Evolutionary conservation across 2,329 filamentous ascomycete species (phyloP).

Genomic region (Dothidotthia symphoricarpi): DNA sequence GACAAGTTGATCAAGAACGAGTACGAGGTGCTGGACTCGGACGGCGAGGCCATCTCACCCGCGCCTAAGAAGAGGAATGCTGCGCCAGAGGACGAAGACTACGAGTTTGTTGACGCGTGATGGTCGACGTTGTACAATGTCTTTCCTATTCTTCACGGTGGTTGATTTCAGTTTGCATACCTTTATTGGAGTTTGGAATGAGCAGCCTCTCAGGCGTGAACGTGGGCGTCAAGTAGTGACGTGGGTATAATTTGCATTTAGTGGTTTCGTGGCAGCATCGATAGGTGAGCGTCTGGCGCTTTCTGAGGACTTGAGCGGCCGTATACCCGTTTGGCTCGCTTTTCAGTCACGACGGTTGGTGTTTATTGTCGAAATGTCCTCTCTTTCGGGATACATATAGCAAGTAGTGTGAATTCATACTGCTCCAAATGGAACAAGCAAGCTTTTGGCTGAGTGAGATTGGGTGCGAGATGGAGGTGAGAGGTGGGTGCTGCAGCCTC

Average conservation of each 20-base stretch:
- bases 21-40: slow-evolving; percentile 54
- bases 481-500: too few relatives aligned
- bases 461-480: too few relatives aligned
- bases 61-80: slow-evolving; percentile 33
- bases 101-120: slow-evolving; percentile 42
- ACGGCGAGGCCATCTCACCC: slow-evolving; percentile 41
- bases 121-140: slow-evolving; percentile 1
- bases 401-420: slow-evolving; percentile 37
- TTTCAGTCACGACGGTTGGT: slow-evolving; percentile 9
- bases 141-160: slow-evolving; percentile 9
- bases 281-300: slow-evolving; percentile 44
- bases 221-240: too few relatives aligned
- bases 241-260: too few relatives aligned
- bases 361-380: too few relatives aligned
- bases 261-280: slow-evolving; percentile 41
- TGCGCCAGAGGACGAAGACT: slow-evolving; percentile 42
- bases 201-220: too few relatives aligned
- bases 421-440: slow-evolving; percentile 16
- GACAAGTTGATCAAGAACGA: slow-evolving; percentile 61
- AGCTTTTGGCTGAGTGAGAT: too few relatives aligned
- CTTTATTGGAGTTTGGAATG: slow-evolving; percentile 24
- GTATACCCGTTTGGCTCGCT: slow-evolving; percentile 35
- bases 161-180: slow-evolving; percentile 19
- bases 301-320: slow-evolving; percentile 46
- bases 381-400: slow-evolving; percentile 7